Evolutionary conservation across 441 rosid species (phyloP).

Genomic region (Capsella rubella): DNA sequence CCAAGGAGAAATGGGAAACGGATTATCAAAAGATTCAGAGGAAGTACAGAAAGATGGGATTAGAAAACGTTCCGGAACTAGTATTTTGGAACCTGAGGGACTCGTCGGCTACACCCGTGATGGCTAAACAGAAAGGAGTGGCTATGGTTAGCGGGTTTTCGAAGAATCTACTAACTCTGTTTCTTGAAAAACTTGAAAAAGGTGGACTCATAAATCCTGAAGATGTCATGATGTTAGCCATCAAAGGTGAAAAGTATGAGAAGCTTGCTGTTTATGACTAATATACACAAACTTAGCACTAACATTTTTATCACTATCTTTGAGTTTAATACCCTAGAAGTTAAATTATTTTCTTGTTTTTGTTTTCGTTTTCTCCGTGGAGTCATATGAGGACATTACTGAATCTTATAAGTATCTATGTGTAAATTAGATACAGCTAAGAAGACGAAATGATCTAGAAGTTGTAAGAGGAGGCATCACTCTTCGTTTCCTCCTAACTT

Average conservation of each 20-base stretch:
- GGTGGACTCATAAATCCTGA: conserved; percentile 52
- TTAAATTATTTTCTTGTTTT: not conserved
- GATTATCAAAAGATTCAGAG: conserved; percentile 49
- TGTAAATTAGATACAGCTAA: not conserved
- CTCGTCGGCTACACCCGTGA: conserved; percentile 51
- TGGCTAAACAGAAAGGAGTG: conserved; percentile 48
- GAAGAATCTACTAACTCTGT: conserved; percentile 55
- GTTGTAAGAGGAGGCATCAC: conserved; percentile 24
- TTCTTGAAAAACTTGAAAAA: conserved; percentile 57
- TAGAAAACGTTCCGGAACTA: conserved; percentile 42
- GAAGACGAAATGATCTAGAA: conserved; percentile 23
- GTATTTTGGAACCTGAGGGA: conserved; percentile 57
- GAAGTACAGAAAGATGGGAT: conserved; percentile 62
- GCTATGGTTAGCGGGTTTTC: conserved; percentile 62
- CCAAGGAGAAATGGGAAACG: conserved; percentile 50
- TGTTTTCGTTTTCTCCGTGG: not conserved
- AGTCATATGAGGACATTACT: conserved; percentile 7
- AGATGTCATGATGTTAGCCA: conserved; percentile 49
- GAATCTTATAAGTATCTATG: not conserved
- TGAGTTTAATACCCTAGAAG: not conserved
- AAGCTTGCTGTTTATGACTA: conserved; percentile 48
- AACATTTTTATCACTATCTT: not conserved
- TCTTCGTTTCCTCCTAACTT: conserved; percentile 33
- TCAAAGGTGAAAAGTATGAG: conserved; percentile 50
- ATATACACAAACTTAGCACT: not conserved